Percentiles rank a stretch among this genome's conserved stretches.
These are phyloP conservation scores for Rhodomyrtus psidioides DNA, from an alignment of 441 rosid genomes.

Conservation along the genomic window DNA sequence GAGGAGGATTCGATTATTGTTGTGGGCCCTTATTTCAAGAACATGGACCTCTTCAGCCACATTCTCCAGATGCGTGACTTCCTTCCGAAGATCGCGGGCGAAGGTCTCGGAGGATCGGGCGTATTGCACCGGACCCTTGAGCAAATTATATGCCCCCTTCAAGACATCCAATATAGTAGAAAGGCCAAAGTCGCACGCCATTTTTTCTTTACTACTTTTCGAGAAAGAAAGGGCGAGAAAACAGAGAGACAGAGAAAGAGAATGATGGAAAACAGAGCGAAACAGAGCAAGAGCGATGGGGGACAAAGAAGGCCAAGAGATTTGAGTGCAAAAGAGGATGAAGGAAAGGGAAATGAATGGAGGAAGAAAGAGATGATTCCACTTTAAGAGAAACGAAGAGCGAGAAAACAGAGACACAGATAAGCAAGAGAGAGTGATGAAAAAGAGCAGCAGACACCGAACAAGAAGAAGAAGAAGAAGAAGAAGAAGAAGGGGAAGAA, in stretches of 20 bases:
- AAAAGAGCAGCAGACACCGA: no score
- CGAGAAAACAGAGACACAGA: no score
- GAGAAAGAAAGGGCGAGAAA: neutral
- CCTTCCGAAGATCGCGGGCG: rapidly evolving
- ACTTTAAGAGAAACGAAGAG: no score
- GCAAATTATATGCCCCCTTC: no score
- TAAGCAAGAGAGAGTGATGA: no score
- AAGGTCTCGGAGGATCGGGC: neutral
- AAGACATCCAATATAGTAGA: neutral
- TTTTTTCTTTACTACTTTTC: neutral
- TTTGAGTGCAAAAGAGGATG: no score
- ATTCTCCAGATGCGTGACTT: rapidly evolving
- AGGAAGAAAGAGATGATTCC: no score
- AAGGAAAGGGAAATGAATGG: no score
- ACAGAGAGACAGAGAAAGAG: neutral
- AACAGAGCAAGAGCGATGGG: neutral
- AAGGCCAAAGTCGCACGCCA: neutral
- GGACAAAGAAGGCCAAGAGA: no score
- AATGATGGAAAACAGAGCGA: neutral
- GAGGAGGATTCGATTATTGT: rapidly evolving
- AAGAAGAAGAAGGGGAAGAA: no score
- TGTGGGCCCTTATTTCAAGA: rapidly evolving
- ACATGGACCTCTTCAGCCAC: rapidly evolving
- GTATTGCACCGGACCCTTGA: neutral
- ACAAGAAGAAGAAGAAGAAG: no score